phyloP scores from a whole-genome alignment of 2,329 filamentous ascomycete genomes.

The Paecilomyces sp. region DNA sequence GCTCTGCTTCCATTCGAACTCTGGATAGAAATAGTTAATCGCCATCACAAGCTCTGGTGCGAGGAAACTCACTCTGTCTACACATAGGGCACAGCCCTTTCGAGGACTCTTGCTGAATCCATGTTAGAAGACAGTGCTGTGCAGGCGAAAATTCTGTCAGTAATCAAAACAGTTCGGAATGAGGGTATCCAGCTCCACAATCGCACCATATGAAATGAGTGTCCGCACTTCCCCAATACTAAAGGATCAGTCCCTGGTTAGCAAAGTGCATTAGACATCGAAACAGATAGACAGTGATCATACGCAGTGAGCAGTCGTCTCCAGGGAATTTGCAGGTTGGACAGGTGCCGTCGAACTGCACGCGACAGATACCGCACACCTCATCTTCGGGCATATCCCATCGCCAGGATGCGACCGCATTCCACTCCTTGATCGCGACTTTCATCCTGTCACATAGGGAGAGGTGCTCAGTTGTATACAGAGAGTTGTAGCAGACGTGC shows the following conservation, averaged over 20 bases:
- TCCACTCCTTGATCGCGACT: constrained; percentile 88
- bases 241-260: constrained; percentile 3
- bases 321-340: constrained; percentile 97
- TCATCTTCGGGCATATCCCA: constrained; percentile 98
- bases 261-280: background rate
- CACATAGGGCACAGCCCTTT: constrained; percentile 98
- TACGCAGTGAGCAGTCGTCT: constrained; percentile 87
- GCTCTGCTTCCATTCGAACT: constrained; percentile 48
- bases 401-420: constrained; percentile 90
- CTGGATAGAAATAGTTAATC: constrained; percentile 21
- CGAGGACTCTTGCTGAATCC: constrained; percentile 91
- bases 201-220: constrained; percentile 91
- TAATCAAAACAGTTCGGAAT: constrained; percentile 2
- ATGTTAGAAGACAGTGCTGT: constrained; percentile 78
- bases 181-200: constrained; percentile 7
- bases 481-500: background rate
- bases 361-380: constrained; percentile 96
- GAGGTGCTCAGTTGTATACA: constrained; percentile 3
- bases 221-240: constrained; percentile 95
- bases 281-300: background rate
- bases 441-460: constrained; percentile 61
- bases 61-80: constrained; percentile 63
- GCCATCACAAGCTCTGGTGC: background rate
- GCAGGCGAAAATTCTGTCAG: background rate
- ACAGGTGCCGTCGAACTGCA: constrained; percentile 95